These are phyloP conservation scores for Ceratobasidium sp. DNA, from an alignment of 1,284 basidiomycete genomes.

Conservation along the genomic window DNA sequence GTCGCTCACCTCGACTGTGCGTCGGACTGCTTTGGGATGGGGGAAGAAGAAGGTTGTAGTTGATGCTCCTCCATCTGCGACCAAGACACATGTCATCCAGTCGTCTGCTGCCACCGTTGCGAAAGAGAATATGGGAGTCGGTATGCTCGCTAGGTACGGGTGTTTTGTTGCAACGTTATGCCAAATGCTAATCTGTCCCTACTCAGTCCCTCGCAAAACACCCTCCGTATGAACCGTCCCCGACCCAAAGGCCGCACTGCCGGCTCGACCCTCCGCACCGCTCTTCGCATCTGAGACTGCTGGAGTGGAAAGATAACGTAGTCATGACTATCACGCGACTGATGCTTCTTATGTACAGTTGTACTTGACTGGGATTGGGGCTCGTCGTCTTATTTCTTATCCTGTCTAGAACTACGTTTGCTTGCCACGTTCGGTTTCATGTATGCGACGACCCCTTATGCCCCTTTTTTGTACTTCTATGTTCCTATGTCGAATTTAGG, in stretches of 20 bases:
- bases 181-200: neutral
- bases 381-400: neutral
- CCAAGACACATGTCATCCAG: neutral
- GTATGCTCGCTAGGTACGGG: conserved; percentile 14
- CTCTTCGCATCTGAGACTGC: conserved; percentile 35
- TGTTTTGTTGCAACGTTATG: neutral
- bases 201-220: neutral
- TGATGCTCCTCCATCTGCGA: neutral
- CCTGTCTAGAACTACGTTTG: conserved; percentile 2
- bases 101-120: conserved; percentile 11
- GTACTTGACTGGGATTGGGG: conserved; percentile 25
- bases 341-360: conserved; percentile 26
- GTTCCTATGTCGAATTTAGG: conserved; percentile 35
- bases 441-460: conserved; percentile 33
- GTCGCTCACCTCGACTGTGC: conserved; percentile 55
- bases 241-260: conserved; percentile 29
- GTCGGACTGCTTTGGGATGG: conserved; percentile 67
- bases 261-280: conserved; percentile 2
- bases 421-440: neutral
- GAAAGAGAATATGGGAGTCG: conserved; percentile 30
- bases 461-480: conserved; percentile 37
- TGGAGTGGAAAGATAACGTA: conserved; percentile 19
- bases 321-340: conserved; percentile 24
- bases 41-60: conserved; percentile 58
- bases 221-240: conserved; percentile 31